Percentiles rank a stretch among this genome's conserved stretches.
phyloP scores from a whole-genome alignment of 2,329 filamentous ascomycete species.

The Tolypocladium inflatum region DNA sequence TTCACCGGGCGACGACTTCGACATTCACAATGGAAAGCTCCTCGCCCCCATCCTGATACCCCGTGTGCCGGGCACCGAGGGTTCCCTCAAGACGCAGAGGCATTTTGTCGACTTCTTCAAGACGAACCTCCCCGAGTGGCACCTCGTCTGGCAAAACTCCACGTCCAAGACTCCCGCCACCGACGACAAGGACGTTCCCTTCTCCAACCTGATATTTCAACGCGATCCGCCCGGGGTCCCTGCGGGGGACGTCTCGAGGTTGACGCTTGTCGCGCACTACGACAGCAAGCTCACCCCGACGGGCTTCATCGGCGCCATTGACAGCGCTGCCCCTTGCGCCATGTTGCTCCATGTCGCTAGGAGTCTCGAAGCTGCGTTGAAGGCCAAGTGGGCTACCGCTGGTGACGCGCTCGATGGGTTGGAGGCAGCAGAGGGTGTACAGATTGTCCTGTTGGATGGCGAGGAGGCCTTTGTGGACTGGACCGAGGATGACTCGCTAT shows the following conservation, averaged over 20 bases:
- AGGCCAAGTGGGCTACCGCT: constrained; percentile 73
- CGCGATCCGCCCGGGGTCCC: constrained; percentile 79
- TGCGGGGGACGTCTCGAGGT: constrained; percentile 63
- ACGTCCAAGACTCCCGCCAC: constrained; percentile 73
- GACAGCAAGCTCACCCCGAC: constrained; percentile 72
- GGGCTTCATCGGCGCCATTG: constrained; percentile 88
- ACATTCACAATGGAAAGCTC: constrained; percentile 65
- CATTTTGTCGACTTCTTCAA: constrained; percentile 82
- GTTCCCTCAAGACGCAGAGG: constrained; percentile 60
- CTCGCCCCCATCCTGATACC: constrained; percentile 81
- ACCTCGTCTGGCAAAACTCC: constrained; percentile 79
- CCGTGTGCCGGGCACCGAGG: constrained; percentile 78
- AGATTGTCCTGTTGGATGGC: constrained; percentile 84
- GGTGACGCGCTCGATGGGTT: constrained; percentile 47
- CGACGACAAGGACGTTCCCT: constrained; percentile 62
- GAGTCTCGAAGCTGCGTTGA: constrained; percentile 70
- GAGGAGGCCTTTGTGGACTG: constrained; percentile 85
- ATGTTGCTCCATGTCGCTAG: constrained; percentile 82
- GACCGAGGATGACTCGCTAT: constrained; percentile 75
- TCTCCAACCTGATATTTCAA: constrained; percentile 77
- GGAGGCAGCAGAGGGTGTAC: constrained; percentile 72
- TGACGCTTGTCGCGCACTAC: constrained; percentile 90
- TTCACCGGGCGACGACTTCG: constrained; percentile 63
- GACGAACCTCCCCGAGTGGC: constrained; percentile 67
- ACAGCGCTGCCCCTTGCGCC: constrained; percentile 89